phyloP scores from a whole-genome alignment of 352 stramenopile species.

The Phytopythium oedochilum region DNA sequence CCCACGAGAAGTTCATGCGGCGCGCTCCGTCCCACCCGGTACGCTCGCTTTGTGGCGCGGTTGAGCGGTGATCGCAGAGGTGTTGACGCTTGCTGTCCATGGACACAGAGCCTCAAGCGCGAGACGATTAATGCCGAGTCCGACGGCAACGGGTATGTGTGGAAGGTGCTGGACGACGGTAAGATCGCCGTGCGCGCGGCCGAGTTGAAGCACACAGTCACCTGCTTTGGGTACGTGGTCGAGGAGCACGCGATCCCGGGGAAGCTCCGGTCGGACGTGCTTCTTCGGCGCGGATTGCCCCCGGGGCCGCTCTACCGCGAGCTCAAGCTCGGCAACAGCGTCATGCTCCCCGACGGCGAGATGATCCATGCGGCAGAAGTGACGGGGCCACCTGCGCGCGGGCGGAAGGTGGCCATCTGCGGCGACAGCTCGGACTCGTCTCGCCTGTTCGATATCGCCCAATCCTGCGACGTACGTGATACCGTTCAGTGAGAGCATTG shows the following conservation, averaged over 20 bases:
- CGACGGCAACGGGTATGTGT: slow-evolving; percentile 54
- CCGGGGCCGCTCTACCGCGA: slow-evolving; percentile 86
- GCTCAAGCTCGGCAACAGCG: slow-evolving; percentile 85
- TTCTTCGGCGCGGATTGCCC: slow-evolving; percentile 76
- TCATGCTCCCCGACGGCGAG: slow-evolving; percentile 78
- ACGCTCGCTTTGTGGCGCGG: no score
- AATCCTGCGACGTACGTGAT: slow-evolving; percentile 58
- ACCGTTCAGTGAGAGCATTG: not conserved
- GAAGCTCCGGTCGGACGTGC: slow-evolving; percentile 82
- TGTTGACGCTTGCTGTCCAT: no score
- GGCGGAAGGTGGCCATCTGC: slow-evolving; percentile 75
- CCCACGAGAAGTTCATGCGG: slow-evolving; percentile 59
- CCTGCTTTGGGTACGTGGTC: slow-evolving; percentile 81
- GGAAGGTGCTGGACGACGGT: slow-evolving; percentile 70
- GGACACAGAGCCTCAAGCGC: slow-evolving; percentile 34
- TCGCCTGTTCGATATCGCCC: slow-evolving; percentile 69
- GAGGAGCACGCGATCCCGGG: slow-evolving; percentile 71
- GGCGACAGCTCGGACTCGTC: slow-evolving; percentile 75
- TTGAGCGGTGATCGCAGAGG: no score
- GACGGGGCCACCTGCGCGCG: slow-evolving; percentile 44
- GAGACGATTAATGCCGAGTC: slow-evolving; percentile 52
- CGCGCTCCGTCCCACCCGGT: slow-evolving; percentile 57
- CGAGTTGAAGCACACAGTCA: slow-evolving; percentile 73
- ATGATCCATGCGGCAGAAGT: slow-evolving; percentile 77
- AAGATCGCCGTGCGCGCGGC: slow-evolving; percentile 57